Evolutionary conservation across 1,139 yeast species (phyloP), one percentile per base, ranked within the genome.

Genomic region (Suhomyces terraborum): DNA sequence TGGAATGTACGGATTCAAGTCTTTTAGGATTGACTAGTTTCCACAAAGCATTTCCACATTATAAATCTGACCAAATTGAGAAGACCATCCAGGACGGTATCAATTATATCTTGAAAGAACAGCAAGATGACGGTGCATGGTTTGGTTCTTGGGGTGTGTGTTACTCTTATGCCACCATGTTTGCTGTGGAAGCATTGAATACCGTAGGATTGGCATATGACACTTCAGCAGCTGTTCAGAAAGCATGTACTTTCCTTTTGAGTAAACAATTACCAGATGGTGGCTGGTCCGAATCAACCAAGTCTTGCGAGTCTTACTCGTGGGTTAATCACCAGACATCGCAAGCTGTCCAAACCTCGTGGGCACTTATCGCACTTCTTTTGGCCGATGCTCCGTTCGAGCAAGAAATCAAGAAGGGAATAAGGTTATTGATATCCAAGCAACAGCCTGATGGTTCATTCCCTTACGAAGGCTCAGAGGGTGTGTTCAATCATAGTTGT

Each of bases 131-230:
- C 60, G 99, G 99, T 0, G 83, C 96, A 8, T 94, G 98, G 98
- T 94, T 91, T 60, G 99, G 99, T 1, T 83, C 91, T 32, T 94
- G 99, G 99, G 99, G 98, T 32, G 84, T 94, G 8, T 94, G 99
- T 58, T 89, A 77, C 59, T 88, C 97, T 0, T 94, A 94, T 64
- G 98, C 98, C 0, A 86, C 93, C 1, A 94, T 94, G 98, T 94
- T 94, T 77, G 98, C 99, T 0, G 66, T 93, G 23, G 99, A 94
- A 55, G 98, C 98, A 0, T 71, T 93, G 39, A 69, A 79, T 29
- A 78, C 94, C 3, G 84, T 84, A 19, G 88, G 84, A 1, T 75
- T 75, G 46, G 68, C 61, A 2, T 93, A 88, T 58, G 58, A 55
- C 1, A 88, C 84, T 54, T 80, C 84, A 26, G 77, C 69, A 5